Evolutionary conservation across 2,329 filamentous ascomycete genomes (phyloP).

Genomic region (Monilinia fructigena): DNA sequence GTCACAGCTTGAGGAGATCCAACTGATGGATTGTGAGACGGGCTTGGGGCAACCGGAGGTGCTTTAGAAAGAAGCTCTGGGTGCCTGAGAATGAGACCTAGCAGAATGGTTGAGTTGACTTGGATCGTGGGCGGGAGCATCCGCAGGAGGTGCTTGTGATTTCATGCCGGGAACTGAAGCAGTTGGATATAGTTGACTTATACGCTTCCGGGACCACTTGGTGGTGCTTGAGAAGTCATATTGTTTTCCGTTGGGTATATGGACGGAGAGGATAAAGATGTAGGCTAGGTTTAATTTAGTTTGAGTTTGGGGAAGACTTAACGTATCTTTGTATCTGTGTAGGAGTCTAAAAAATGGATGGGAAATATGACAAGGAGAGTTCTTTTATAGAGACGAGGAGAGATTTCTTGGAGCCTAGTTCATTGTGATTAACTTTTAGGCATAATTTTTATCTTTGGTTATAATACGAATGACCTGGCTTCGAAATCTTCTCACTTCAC

Average conservation of each 20-base stretch:
- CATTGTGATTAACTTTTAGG: neutral
- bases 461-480: neutral
- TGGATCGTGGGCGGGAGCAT: neutral
- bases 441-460: neutral
- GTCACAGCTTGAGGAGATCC: neutral
- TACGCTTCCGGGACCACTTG: neutral
- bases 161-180: neutral
- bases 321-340: neutral
- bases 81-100: neutral
- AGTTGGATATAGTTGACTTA: constrained; percentile 7
- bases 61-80: neutral
- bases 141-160: neutral
- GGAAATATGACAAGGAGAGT: neutral
- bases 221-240: constrained; percentile 11
- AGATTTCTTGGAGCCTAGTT: too few relatives aligned
- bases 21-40: neutral
- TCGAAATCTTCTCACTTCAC: neutral
- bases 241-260: neutral
- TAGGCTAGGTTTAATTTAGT: too few relatives aligned
- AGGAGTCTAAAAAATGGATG: neutral
- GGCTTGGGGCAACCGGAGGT: neutral
- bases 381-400: neutral
- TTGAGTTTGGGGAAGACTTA: neutral
- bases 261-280: too few relatives aligned
- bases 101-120: neutral